phyloP scores from a whole-genome alignment of 306 rosid species.

The Vigna hirtella region DNA sequence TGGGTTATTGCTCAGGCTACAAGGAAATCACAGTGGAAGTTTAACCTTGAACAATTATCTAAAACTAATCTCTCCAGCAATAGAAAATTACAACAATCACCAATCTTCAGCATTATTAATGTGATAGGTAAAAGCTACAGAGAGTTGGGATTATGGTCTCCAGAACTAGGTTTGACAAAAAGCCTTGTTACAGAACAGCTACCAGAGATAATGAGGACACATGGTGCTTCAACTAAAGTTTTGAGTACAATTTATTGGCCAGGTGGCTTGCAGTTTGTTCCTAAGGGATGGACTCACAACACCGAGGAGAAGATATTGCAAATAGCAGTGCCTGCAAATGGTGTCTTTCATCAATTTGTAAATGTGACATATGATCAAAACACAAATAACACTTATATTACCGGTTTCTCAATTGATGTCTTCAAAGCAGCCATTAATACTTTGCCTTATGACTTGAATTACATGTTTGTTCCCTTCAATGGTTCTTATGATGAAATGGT shows the following conservation, averaged over 20 bases:
- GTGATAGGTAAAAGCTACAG: slow-evolving; percentile 61
- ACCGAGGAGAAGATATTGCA: slow-evolving; percentile 32
- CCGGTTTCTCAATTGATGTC: slow-evolving; percentile 66
- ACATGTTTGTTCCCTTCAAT: slow-evolving; percentile 18
- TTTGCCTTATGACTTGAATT: slow-evolving; percentile 50
- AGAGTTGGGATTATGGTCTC: slow-evolving; percentile 67
- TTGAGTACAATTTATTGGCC: slow-evolving; percentile 51
- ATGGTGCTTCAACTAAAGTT: neutral
- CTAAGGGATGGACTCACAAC: slow-evolving; percentile 45
- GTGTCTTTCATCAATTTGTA: slow-evolving; percentile 62
- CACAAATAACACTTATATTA: slow-evolving; percentile 40
- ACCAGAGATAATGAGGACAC: neutral
- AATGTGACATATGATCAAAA: slow-evolving; percentile 41
- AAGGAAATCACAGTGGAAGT: slow-evolving; percentile 37
- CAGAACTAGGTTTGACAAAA: slow-evolving; percentile 49
- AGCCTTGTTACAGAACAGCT: neutral
- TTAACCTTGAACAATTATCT: slow-evolving; percentile 26
- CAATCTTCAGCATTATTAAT: slow-evolving; percentile 55
- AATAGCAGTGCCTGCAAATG: slow-evolving; percentile 60
- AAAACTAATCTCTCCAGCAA: slow-evolving; percentile 40
- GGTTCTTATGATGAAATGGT: slow-evolving; percentile 12
- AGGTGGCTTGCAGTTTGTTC: slow-evolving; percentile 46
- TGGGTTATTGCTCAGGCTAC: slow-evolving; percentile 45
- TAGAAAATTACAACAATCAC: slow-evolving; percentile 38
- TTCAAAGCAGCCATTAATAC: slow-evolving; percentile 51